Evolutionary conservation across 169 alveolate species (phyloP).

Genomic region (Eimeria zaria): DNA sequence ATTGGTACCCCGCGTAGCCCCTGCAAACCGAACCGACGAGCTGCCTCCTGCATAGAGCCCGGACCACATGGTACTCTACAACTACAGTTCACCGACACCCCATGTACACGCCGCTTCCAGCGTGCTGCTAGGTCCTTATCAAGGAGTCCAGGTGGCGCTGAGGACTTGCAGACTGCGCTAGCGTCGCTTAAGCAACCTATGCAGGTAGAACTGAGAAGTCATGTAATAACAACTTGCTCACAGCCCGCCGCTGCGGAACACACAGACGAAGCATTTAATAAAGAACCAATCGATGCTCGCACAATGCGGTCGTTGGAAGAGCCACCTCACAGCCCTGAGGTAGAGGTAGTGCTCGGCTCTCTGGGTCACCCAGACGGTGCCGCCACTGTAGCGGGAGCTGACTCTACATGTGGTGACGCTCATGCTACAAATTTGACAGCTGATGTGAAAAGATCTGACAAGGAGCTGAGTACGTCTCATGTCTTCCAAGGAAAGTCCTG

Average conservation of each 20-base stretch:
- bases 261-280: neutral
- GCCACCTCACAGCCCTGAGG: neutral
- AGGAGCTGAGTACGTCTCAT: neutral
- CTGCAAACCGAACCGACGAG: neutral
- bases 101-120: neutral
- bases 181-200: neutral
- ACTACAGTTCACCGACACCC: neutral
- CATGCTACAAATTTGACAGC: neutral
- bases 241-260: neutral
- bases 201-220: neutral
- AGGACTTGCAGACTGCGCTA: neutral
- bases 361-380: neutral
- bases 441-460: neutral
- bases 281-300: neutral
- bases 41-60: slow-evolving; percentile 5
- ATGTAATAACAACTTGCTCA: neutral
- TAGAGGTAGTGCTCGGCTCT: neutral
- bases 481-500: neutral
- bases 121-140: neutral
- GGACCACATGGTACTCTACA: neutral
- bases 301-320: neutral
- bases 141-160: neutral
- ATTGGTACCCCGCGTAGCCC: neutral
- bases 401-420: neutral
- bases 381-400: neutral